Evolutionary conservation across 345 rosid species (phyloP), one percentile per base, ranked within the genome.

Genomic region (Aethionema arabicum): DNA sequence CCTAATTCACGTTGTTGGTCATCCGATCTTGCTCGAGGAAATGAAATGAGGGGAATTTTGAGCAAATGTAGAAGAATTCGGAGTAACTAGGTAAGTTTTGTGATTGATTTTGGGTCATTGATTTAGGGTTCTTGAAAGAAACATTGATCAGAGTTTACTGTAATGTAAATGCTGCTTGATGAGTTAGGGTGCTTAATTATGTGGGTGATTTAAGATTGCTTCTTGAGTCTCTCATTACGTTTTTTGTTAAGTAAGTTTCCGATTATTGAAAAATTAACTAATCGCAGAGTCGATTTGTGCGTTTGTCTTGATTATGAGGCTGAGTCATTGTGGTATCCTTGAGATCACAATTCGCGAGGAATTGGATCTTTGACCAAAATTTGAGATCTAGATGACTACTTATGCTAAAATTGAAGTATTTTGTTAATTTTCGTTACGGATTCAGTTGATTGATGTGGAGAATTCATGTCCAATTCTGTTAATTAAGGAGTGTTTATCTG

Each of bases 31-130:
- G 55, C 50, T 37, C 44, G 10, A 9, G 11, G 3, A 9, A 30
- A 16, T 49, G 5, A 54, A 52, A 8, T 14, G 29, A 52, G 29
- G 1, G 59, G 60, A 32, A 53, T 54, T 61, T 8, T 4, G 42
- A 8, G 31, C 3, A 15, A 47, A 38, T 8, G 29, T 53, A 0
- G 61, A 63, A 12, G 16, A 31, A 14, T 60, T 27, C 2, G 4
- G 5, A 35, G 16, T 4, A 29, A 53, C 3, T 10, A 32, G 63
- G 68, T 69, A 7, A 21, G 36, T 27, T 29, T 16, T 47, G 32
- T 62, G 68, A 55, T 61, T 50, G 57, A 61, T 62, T 69, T 61
- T 1, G n/a, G 42, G 36, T 62, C 45, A 14, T 61, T 16, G 67
- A 30, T 45, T 55, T 54, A 37, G 62, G 62, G 61, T 68, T 61